Evolutionary conservation across 1,284 basidiomycete genomes (phyloP).

Genomic region (Mycena sp.): DNA sequence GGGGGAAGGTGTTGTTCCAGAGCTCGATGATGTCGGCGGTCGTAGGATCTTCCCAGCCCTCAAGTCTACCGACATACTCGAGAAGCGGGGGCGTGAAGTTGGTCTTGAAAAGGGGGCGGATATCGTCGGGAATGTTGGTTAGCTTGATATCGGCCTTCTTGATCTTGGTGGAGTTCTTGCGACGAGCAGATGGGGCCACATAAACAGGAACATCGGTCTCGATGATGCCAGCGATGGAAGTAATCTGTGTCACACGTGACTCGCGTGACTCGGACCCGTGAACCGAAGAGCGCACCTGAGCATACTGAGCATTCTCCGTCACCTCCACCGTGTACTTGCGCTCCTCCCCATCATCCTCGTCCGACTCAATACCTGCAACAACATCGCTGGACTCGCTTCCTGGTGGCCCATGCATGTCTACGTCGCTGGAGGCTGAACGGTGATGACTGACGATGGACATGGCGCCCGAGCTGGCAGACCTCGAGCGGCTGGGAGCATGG

Average conservation of each 20-base stretch:
- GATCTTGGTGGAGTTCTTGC: not conserved
- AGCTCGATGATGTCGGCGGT: not conserved
- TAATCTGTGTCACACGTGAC: too few relatives aligned
- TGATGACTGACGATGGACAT: not conserved
- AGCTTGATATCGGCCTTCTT: slow-evolving; percentile 1
- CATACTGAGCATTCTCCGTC: too few relatives aligned
- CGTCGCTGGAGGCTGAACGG: not conserved
- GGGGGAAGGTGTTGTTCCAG: not conserved
- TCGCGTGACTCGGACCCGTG: too few relatives aligned
- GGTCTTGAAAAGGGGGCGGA: not conserved
- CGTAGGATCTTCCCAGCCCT: not conserved
- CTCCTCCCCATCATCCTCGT: too few relatives aligned
- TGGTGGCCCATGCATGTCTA: not conserved
- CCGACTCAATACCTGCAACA: too few relatives aligned
- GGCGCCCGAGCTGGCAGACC: not conserved
- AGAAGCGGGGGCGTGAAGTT: not conserved
- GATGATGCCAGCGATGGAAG: not conserved
- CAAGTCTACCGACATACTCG: not conserved
- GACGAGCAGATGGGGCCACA: not conserved
- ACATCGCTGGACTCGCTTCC: slow-evolving; percentile 7
- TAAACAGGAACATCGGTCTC: not conserved
- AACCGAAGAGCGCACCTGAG: too few relatives aligned
- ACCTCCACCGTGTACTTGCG: too few relatives aligned
- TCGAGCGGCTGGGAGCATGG: not conserved
- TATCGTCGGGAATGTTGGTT: not conserved